These are phyloP conservation scores for Komagataella pastoris DNA, from an alignment of 805 yeast genomes.

Conservation along the genomic window DNA sequence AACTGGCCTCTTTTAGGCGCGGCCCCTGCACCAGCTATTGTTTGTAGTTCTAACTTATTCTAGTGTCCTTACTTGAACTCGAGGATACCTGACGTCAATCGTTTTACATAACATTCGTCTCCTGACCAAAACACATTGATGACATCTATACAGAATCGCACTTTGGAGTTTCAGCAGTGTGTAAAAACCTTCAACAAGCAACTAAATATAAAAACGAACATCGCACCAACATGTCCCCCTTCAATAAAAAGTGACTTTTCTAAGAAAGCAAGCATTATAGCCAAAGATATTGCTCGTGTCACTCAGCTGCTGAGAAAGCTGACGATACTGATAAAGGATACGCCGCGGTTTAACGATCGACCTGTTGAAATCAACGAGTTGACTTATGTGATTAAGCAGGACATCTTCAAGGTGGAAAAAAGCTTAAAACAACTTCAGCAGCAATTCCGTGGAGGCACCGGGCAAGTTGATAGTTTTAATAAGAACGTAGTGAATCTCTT, in stretches of 20 bases:
- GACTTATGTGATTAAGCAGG: slow-evolving; percentile 80
- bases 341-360: background rate
- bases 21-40: too few relatives aligned
- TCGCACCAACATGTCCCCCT: slow-evolving; percentile 18
- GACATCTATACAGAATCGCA: slow-evolving; percentile 55
- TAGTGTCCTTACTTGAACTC: background rate
- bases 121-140: background rate
- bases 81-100: background rate
- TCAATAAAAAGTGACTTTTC: slow-evolving; percentile 54
- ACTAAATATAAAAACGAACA: slow-evolving; percentile 17
- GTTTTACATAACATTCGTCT: background rate
- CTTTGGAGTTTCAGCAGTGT: slow-evolving; percentile 86
- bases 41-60: too few relatives aligned
- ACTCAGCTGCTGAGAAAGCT: slow-evolving; percentile 71
- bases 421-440: slow-evolving; percentile 50
- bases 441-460: slow-evolving; percentile 18
- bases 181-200: slow-evolving; percentile 63
- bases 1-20: too few relatives aligned
- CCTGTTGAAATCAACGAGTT: slow-evolving; percentile 90
- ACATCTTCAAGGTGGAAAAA: slow-evolving; percentile 69
- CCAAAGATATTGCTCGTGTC: slow-evolving; percentile 78
- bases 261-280: slow-evolving; percentile 62
- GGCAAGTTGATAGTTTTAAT: slow-evolving; percentile 58
- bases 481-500: slow-evolving; percentile 78
- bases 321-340: slow-evolving; percentile 27